These are phyloP conservation scores for Prinsepia uniflora DNA, from an alignment of 306 rosid genomes.

Conservation along the genomic window DNA sequence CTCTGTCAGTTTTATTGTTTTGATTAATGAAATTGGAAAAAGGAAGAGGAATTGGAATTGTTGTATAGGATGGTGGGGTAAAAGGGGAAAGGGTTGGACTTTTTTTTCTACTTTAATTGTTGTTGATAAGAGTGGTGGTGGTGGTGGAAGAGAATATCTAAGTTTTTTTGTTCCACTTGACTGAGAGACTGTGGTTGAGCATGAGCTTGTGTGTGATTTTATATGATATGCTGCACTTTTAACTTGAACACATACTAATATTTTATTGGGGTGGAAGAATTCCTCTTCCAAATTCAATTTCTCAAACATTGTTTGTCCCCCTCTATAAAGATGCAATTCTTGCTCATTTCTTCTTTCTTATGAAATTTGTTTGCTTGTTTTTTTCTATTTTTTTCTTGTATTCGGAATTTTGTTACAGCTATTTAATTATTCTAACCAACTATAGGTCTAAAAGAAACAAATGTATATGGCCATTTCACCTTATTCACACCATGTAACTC, in stretches of 20 bases:
- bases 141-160: constrained; percentile 16
- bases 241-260: constrained; percentile 12
- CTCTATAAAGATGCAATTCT: neutral
- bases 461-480: neutral
- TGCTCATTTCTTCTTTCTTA: neutral
- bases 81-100: constrained; percentile 6
- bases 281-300: constrained; percentile 17
- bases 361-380: neutral
- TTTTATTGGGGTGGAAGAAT: constrained; percentile 21
- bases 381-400: neutral
- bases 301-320: neutral
- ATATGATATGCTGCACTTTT: constrained; percentile 5
- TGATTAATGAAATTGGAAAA: constrained; percentile 7
- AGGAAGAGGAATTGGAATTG: constrained; percentile 18
- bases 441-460: neutral
- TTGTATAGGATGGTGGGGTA: constrained; percentile 32
- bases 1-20: neutral
- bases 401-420: neutral
- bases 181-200: neutral
- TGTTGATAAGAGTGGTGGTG: constrained; percentile 11
- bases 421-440: no score
- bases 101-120: constrained; percentile 14
- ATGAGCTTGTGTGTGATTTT: constrained; percentile 15
- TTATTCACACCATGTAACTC: neutral
- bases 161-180: neutral